Base-by-base conservation (phyloP, 805 yeast genomes). In the Teunomyces pallodes region DNA sequence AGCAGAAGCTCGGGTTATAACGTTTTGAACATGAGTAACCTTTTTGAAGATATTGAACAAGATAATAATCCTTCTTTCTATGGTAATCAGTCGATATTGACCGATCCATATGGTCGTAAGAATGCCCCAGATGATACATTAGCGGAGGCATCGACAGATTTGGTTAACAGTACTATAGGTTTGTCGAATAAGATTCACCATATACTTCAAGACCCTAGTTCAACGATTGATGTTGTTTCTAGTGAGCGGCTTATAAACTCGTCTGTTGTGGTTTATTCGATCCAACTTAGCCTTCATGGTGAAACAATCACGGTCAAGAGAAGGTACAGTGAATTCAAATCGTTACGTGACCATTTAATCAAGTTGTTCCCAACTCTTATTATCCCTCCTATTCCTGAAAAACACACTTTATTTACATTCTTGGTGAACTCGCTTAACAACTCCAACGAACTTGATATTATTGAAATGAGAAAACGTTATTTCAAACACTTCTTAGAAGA, bases 381-480 rank as follows among this genome's bases (percentile, higher is more conserved):
- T 4, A 58, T 74, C 5, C 77, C 78, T 2, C 77, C 78, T 4
- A 71, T 74, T 5, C 78, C 78, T 0, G 77, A 71, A 48, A 74
- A 74, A 50, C 78, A 74, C 52, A 75, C 83, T 2, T 54, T 81
- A 12, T 66, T 79, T 39, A 65, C 73, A 24, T 74, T 69, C 48
- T 54, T 75, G 42, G 56, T 69, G 45, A 71, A 70, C 45, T 65
- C 76, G n/a, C 60, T 74, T 38, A 70, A 71, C 48, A 67, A 58
- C 46, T 49, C 67, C 43, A 64, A 67, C 42, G 76, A 72, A 50
- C 46, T 63, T 6, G 56, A 58, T 41, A 64, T 73, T 41, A 75
- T 80, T n/a, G 79, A 77, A 50, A 69, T 76, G 59, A 67, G 85
- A 45, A 74, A 70, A 35, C 61, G 83, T 43, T 62, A 73, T 44